Percentiles rank a stretch among this genome's conserved stretches.
phyloP scores from a whole-genome alignment of 768 basidiomycete species.

The Xerocomellus amylosporus region DNA sequence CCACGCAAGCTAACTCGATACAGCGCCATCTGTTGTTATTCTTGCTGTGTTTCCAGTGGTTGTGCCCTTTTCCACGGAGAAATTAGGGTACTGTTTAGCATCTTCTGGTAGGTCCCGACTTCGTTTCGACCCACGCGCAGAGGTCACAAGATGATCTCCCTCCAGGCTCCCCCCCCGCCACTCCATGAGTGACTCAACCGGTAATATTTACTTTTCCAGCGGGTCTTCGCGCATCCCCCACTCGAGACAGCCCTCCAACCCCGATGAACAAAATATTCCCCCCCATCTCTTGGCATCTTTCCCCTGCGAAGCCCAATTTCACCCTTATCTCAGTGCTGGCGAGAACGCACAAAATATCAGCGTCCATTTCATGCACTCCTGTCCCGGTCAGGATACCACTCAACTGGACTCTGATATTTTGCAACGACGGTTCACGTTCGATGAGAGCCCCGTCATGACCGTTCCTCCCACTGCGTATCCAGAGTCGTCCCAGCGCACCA shows the following conservation, averaged over 20 bases:
- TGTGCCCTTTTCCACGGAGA: slow-evolving; percentile 32
- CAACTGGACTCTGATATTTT: slow-evolving; percentile 30
- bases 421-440: slow-evolving; percentile 12
- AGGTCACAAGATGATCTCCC: slow-evolving; percentile 24
- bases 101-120: slow-evolving; percentile 21
- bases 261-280: slow-evolving; percentile 13
- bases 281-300: slow-evolving; percentile 20
- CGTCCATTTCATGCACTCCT: slow-evolving; percentile 30
- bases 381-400: slow-evolving; percentile 18
- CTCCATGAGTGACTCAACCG: slow-evolving; percentile 22
- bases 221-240: slow-evolving; percentile 10
- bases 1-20: slow-evolving; percentile 1
- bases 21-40: slow-evolving; percentile 2
- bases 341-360: slow-evolving; percentile 28
- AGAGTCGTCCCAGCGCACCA: slow-evolving; percentile 33
- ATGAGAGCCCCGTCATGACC: not conserved
- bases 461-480: slow-evolving; percentile 20
- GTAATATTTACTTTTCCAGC: slow-evolving; percentile 14
- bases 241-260: slow-evolving; percentile 12
- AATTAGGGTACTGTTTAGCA: slow-evolving; percentile 14
- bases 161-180: slow-evolving; percentile 6
- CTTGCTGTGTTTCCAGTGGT: slow-evolving; percentile 8
- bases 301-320: slow-evolving; percentile 11
- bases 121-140: slow-evolving; percentile 7
- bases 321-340: slow-evolving; percentile 14